phyloP scores from a whole-genome alignment of 2,329 filamentous ascomycete genomes.

The Aspergillus transmontanensis region DNA sequence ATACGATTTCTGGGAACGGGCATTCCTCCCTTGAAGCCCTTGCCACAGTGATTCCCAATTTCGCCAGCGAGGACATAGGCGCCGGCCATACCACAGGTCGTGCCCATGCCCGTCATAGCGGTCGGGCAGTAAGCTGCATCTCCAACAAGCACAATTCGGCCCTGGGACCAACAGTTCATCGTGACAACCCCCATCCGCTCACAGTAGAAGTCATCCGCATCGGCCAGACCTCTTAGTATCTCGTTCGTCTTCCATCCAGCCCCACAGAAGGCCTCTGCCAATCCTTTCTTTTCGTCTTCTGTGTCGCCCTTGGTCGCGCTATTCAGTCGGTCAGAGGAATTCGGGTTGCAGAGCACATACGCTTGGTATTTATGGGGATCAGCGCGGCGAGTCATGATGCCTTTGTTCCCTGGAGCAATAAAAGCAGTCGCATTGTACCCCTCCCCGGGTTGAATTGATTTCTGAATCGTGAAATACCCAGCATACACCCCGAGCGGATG shows the following conservation, averaged over 20 bases:
- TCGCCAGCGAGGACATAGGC: constrained; percentile 61
- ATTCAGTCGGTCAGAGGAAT: constrained; percentile 28
- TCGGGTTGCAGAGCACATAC: constrained; percentile 37
- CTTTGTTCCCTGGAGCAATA: constrained; percentile 37
- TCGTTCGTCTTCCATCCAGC: constrained; percentile 50
- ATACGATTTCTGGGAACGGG: constrained; percentile 27
- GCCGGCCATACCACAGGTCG: constrained; percentile 35
- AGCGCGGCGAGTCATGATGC: constrained; percentile 47
- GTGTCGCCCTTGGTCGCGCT: constrained; percentile 34
- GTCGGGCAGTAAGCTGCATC: constrained; percentile 42
- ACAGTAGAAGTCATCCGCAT: constrained; percentile 51
- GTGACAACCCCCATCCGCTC: constrained; percentile 50
- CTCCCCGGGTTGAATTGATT: constrained; percentile 31
- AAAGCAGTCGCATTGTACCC: constrained; percentile 42
- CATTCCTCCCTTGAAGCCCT: constrained; percentile 12
- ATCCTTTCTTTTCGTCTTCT: constrained; percentile 42
- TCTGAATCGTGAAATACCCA: constrained; percentile 43
- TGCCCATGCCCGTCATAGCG: constrained; percentile 39
- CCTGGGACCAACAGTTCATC: constrained; percentile 47
- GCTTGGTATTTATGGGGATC: constrained; percentile 41
- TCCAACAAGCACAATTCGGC: constrained; percentile 46
- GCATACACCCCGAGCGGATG: constrained; percentile 29
- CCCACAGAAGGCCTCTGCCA: constrained; percentile 44
- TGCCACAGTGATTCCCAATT: constrained; percentile 29
- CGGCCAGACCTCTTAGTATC: constrained; percentile 47